phyloP scores from a whole-genome alignment of 345 rosid species.

The Raphanus raphanistrum region DNA sequence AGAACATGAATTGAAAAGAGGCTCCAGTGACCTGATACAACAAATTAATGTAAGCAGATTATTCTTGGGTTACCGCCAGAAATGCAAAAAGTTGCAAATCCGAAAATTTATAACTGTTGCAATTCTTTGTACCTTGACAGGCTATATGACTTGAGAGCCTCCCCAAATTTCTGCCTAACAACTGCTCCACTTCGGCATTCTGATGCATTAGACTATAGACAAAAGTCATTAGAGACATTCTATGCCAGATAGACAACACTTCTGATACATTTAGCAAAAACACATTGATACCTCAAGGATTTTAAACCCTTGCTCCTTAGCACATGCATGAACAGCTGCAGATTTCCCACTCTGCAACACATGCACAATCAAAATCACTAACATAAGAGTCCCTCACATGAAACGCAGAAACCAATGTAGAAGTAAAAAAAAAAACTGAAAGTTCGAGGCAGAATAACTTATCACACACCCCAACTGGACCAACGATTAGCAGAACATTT shows the following conservation, averaged over 20 bases:
- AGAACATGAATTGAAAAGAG: constrained; percentile 40
- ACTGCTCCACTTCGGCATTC: constrained; percentile 79
- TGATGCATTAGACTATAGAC: constrained; percentile 72
- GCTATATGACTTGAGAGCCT: constrained; percentile 71
- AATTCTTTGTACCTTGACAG: constrained; percentile 57
- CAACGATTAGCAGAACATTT: constrained; percentile 79
- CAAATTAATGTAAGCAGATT: constrained; percentile 18
- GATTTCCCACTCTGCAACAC: constrained; percentile 97
- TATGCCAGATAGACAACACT: not conserved
- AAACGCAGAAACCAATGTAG: constrained; percentile 2
- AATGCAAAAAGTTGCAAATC: constrained; percentile 22
- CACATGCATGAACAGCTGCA: constrained; percentile 89
- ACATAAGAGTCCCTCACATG: constrained; percentile 12
- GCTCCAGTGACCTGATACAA: constrained; percentile 66
- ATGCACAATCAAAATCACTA: constrained; percentile 12
- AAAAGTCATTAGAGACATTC: constrained; percentile 10
- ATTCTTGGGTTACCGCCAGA: not conserved
- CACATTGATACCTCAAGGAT: constrained; percentile 68
- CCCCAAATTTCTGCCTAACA: constrained; percentile 83
- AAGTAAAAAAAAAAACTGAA: not conserved
- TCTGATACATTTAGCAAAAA: constrained; percentile 10
- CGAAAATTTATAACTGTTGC: constrained; percentile 17
- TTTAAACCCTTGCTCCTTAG: constrained; percentile 85
- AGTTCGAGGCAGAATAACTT: constrained; percentile 22
- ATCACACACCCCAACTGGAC: constrained; percentile 69